Percentiles rank a stretch among this genome's conserved stretches.
phyloP scores from a whole-genome alignment of 345 rosid species.

The Populus euphratica region DNA sequence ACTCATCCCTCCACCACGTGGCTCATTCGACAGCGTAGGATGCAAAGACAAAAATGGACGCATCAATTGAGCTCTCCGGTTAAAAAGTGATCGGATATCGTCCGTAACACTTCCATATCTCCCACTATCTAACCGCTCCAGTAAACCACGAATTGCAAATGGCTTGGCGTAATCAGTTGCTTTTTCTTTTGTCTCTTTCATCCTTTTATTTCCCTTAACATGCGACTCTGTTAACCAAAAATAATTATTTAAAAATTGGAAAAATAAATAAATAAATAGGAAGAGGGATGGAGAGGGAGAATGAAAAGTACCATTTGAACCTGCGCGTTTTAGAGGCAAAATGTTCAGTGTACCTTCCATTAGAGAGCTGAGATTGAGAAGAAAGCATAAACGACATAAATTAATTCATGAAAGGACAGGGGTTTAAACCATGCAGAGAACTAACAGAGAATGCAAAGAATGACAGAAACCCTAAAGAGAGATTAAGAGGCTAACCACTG shows the following conservation, averaged over 20 bases:
- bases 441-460: neutral
- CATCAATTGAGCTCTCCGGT: slow-evolving; percentile 31
- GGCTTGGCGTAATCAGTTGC: slow-evolving; percentile 55
- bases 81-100: slow-evolving; percentile 51
- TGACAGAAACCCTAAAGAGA: neutral
- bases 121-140: slow-evolving; percentile 42
- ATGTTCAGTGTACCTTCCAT: slow-evolving; percentile 14
- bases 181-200: slow-evolving; percentile 25
- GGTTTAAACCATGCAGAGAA: neutral
- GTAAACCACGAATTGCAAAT: slow-evolving; percentile 39
- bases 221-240: slow-evolving; percentile 29
- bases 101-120: slow-evolving; percentile 67
- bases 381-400: neutral
- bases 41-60: slow-evolving; percentile 6
- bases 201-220: slow-evolving; percentile 39
- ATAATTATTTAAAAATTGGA: neutral
- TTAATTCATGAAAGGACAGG: neutral
- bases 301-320: neutral
- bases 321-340: slow-evolving; percentile 12
- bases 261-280: neutral
- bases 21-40: slow-evolving; percentile 29
- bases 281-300: neutral
- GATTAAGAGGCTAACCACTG: neutral
- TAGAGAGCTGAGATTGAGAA: neutral
- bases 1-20: slow-evolving; percentile 17